These are phyloP conservation scores for Wallemia ichthyophaga DNA, from an alignment of 1,284 basidiomycete species.

Conservation along the genomic window DNA sequence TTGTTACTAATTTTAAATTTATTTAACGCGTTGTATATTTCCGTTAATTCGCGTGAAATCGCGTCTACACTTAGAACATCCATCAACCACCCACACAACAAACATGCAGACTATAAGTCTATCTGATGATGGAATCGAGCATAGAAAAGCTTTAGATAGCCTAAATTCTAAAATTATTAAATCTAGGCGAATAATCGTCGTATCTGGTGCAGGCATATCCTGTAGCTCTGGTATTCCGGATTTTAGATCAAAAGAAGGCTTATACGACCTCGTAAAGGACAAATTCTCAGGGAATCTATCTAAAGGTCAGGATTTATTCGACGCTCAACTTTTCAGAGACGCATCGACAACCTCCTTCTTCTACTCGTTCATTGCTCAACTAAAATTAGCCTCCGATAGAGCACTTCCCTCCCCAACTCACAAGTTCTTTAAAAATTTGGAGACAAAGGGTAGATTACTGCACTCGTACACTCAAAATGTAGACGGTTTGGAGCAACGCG, in stretches of 20 bases:
- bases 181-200: conserved; percentile 50
- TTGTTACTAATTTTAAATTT: background rate
- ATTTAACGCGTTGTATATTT: background rate
- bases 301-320: conserved; percentile 68
- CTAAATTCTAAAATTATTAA: conserved; percentile 25
- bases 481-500: conserved; percentile 58
- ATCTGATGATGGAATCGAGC: background rate
- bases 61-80: too few species aligned
- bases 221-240: conserved; percentile 79
- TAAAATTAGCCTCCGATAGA: conserved; percentile 47
- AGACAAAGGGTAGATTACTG: conserved; percentile 50
- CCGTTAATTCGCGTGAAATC: too few species aligned
- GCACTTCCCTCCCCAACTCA: conserved; percentile 65
- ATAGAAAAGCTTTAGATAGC: background rate
- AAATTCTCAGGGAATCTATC: conserved; percentile 51
- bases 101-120: background rate
- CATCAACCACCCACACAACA: background rate
- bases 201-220: conserved; percentile 73
- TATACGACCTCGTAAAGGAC: conserved; percentile 60
- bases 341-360: conserved; percentile 61
- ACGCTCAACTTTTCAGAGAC: conserved; percentile 56
- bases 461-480: conserved; percentile 88
- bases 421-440: conserved; percentile 53
- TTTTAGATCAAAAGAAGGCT: conserved; percentile 58
- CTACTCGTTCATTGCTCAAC: conserved; percentile 73